A percentile compares a stretch with the other conserved stretches of the same genome.
phyloP scores from a whole-genome alignment of 441 rosid species.

The Gossypium gossypioides region DNA sequence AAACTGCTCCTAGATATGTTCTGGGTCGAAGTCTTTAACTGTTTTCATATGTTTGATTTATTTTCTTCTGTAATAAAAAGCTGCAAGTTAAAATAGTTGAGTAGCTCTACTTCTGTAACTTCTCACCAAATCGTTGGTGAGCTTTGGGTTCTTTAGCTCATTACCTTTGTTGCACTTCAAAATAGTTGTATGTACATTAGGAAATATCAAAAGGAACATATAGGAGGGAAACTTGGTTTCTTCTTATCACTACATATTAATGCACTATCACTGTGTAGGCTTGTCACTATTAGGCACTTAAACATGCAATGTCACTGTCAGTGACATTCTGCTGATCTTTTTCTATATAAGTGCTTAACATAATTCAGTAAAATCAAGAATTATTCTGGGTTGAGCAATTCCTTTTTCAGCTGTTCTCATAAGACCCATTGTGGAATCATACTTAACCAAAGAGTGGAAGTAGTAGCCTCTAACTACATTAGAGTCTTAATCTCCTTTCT shows the following conservation, averaged over 20 bases:
- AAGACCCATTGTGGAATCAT: no score
- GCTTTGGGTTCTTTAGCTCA: background rate
- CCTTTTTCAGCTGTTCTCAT: no score
- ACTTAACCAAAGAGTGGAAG: no score
- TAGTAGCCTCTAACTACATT: background rate
- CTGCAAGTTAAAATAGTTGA: background rate
- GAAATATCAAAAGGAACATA: background rate
- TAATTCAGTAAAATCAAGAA: no score
- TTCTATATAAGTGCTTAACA: no score
- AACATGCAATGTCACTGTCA: conserved; percentile 17
- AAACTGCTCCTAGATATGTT: background rate
- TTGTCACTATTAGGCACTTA: background rate
- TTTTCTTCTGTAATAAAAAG: background rate
- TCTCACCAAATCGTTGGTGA: background rate
- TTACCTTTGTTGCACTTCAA: background rate
- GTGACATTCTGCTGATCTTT: no score
- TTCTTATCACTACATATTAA: background rate
- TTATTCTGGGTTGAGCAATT: no score
- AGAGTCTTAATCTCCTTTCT: background rate
- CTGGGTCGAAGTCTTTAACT: background rate
- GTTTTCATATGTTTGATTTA: background rate
- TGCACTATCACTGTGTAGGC: background rate
- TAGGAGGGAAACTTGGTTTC: background rate
- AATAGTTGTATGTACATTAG: background rate
- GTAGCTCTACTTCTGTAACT: background rate